These are phyloP conservation scores for Talaromyces amestolkiae DNA, from an alignment of 2,329 filamentous ascomycete genomes.

Conservation along the genomic window DNA sequence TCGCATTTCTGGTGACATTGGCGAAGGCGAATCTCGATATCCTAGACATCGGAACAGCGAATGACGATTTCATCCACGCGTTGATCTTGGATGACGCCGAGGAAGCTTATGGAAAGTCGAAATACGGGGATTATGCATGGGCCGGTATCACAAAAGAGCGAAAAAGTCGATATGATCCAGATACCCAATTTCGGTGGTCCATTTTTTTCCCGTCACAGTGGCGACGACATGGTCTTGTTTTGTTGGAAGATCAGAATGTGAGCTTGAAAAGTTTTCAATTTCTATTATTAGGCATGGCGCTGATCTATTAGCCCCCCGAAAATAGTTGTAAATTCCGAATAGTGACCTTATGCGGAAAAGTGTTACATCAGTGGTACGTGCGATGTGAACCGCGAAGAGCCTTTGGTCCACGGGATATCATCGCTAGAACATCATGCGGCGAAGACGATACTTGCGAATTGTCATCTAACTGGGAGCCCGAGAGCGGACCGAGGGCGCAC, in stretches of 20 bases:
- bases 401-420: conserved; percentile 7
- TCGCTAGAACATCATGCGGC: neutral
- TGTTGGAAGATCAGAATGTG: conserved; percentile 6
- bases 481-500: neutral
- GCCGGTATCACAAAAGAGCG: conserved; percentile 1
- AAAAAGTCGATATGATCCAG: conserved; percentile 11
- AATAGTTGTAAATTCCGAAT: conserved; percentile 14
- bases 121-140: conserved; percentile 1
- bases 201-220: conserved; percentile 6
- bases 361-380: conserved; percentile 8
- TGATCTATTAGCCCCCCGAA: neutral
- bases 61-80: neutral
- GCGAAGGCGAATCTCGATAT: conserved; percentile 1
- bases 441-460: conserved; percentile 1
- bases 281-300: neutral
- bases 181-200: conserved; percentile 2
- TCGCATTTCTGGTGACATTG: neutral
- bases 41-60: neutral
- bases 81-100: conserved; percentile 12
- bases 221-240: conserved; percentile 10
- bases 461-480: neutral
- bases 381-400: neutral
- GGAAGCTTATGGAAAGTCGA: neutral
- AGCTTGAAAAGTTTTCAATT: neutral
- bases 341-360: conserved; percentile 3